Evolutionary conservation across 768 basidiomycete species (phyloP), one percentile per base, ranked within the genome.

Genomic region (Favolaschia claudopus): DNA sequence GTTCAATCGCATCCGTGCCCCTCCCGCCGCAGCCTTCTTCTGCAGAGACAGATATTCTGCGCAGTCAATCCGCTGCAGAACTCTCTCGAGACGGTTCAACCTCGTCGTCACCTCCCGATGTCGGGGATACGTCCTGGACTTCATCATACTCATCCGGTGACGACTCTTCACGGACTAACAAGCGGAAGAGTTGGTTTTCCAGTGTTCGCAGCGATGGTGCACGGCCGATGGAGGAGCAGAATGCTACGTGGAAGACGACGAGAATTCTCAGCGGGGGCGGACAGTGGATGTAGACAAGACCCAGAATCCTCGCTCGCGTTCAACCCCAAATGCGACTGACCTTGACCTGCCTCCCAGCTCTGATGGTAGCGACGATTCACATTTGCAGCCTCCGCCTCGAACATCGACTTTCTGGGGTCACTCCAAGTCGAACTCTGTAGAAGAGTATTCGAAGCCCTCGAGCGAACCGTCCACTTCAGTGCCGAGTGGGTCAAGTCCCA

Each of bases 121-220:
- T 62, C 2, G 52, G 40, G 8, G 61, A 71, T 7, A 55, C 55
- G 9, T 48, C 69, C 42, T 69, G 58, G 58, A 53, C 63, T 19
- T 56, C 63, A 9, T 51, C 63, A 17, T 60, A 47, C 20, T 60
- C 62, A 10, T 39, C 55, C 14, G 58, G 53, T 12, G 66, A 69
- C 14, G 65, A 57, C 38, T 57, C 62, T 0, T 65, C 77, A 4
- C 68, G 70, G 17, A 58, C 72, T 12, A 71, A 72, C 15, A 72
- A 73, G 44, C 81, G 82, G n/a, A 79, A 78, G 12, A 86, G 82
- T 17, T 89, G 87, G 87, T 88, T 89, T 61, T 75, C 80, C 19
- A 71, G 73, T 31, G 70, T 79, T n/a, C 70, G 72, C 24, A 80
- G 71, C 36, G 79, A 79, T 12, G 79, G 78, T 27, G 34, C 67